Evolutionary conservation across 768 basidiomycete genomes (phyloP), one percentile per base, ranked within the genome.

Genomic region (Amanita rimosa): DNA sequence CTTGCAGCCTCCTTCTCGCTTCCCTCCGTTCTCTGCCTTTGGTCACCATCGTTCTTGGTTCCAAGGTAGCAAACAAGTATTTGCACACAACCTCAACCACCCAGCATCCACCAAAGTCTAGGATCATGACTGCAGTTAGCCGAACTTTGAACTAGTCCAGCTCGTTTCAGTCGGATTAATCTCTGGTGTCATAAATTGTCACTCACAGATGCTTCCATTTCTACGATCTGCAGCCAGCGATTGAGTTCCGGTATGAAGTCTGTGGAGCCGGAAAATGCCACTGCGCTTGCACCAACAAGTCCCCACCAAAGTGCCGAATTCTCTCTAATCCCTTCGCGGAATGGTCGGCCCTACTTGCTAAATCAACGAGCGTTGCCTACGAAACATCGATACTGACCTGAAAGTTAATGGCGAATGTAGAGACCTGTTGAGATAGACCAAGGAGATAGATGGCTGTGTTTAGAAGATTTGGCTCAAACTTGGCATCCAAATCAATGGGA

Each of bases 351-450:
- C 77, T 88, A 59, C 1, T 45, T 38, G 31, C n/a, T 52, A 16
- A 31, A 17, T 48, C 21, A 51, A 39, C 37, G 8, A 38, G 42
- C 13, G 27, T 17, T 37, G 31, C 27, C 27, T 6, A 31, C 31
- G 2, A 43, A 35, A 39, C 22, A 7, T 35, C 8, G 16, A 26
- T 24, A 54, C 63, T 27, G 55, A 80, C 83, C 71, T 93, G 91
- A 77, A 94, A 99, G 70, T 99, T 99, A 69, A 98, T 92, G 3
- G 93, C 84, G 59, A 99, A 98, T 0, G 96, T 98, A 6, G 95
- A 98, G 1, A 99, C 95, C 64, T 99, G 96, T 62, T 99, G 95
- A 2, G 90, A 94, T 33, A 98, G 75, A 46, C 94, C 86, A 45
- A 99, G 74, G 24, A 98, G 79, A 68, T 94, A 99, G 58, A 99